Conservation (phyloP, 176 grass and related monocot genomes). For the Bolboschoenus planiculmis region DNA sequence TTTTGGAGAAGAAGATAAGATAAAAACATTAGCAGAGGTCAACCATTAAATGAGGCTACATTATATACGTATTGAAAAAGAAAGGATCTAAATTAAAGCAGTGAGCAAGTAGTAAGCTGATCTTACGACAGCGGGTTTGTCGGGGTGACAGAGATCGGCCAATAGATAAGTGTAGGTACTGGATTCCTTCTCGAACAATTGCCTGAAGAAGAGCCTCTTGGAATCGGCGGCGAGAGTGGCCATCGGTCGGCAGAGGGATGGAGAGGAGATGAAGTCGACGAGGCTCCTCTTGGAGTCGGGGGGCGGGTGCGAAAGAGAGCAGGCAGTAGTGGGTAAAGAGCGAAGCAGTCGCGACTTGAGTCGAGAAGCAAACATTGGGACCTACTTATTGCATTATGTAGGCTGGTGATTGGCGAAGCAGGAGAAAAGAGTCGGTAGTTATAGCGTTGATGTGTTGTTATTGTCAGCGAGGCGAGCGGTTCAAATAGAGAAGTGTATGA, state of each 20-base stretch:
- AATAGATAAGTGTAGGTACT: conserved; percentile 93
- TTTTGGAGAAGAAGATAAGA: conserved; percentile 21
- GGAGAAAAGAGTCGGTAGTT: no score
- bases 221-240: conserved; percentile 30
- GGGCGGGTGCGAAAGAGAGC: background rate
- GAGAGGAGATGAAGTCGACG: background rate
- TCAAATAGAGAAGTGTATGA: no score
- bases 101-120: background rate
- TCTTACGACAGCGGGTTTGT: conserved; percentile 74
- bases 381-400: background rate
- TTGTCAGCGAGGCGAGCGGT: no score
- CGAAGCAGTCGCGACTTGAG: background rate
- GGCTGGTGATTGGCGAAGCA: no score
- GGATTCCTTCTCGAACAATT: conserved; percentile 96
- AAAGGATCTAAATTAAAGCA: no score
- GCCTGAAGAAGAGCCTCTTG: conserved; percentile 71
- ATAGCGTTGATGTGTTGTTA: no score
- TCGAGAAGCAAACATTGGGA: background rate
- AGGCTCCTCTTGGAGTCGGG: background rate
- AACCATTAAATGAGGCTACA: background rate
- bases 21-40: background rate
- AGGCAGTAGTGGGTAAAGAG: background rate
- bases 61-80: no score
- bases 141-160: conserved; percentile 67
- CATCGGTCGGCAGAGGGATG: conserved; percentile 39